Base-by-base conservation (phyloP, 2,329 filamentous ascomycete genomes). In the Arachnomyces sp. region DNA sequence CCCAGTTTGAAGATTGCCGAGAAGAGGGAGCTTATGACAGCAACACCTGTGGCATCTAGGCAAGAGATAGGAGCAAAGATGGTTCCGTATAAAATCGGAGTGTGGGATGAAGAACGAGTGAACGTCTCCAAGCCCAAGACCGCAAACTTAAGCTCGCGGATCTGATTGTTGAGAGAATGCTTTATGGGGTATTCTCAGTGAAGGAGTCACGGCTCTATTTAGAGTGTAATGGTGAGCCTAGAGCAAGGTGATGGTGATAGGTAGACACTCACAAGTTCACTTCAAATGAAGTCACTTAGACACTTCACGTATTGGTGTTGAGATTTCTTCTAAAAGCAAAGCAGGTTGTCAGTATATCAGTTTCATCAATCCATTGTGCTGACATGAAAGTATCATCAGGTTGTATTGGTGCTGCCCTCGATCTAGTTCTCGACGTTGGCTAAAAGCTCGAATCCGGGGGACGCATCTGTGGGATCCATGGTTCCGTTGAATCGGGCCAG, bases 91-190 rank as follows among this genome's bases (percentile, higher is more conserved):
- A 50, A n/a, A 47, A 42, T 37, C 57, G 55, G 50, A 52, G 47
- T 52, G 54, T 50, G 50, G 58, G 56, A 57, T 59, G 56, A 64
- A 68, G 61, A 44, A 65, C 65, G 64, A 68, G 59, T 61, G 49
- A 68, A 68, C 64, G 64, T 61, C 63, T 68, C 65, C 64, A 63
- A 61, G 58, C 54, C 55, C 51, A 55, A 56, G 53, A 50, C 37
- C 44, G 46, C 54, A 55, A 50, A 15, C 52, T 57, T 55, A 47
- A 49, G 49, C 46, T 49, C 49, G 47, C 45, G 46, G 47, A 45
- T 43, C 50, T 55, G 54, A 54, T 56, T 59, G 53, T 51, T 50
- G 53, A 54, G 53, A 51, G 55, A 60, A 63, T 63, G 59, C 58
- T 61, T 57, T 57, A 54, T 50, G 48, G 18, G n/a, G 17, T 30